Conservation (phyloP, 1,284 basidiomycete species). For the Cutaneotrichosporon sp. region DNA sequence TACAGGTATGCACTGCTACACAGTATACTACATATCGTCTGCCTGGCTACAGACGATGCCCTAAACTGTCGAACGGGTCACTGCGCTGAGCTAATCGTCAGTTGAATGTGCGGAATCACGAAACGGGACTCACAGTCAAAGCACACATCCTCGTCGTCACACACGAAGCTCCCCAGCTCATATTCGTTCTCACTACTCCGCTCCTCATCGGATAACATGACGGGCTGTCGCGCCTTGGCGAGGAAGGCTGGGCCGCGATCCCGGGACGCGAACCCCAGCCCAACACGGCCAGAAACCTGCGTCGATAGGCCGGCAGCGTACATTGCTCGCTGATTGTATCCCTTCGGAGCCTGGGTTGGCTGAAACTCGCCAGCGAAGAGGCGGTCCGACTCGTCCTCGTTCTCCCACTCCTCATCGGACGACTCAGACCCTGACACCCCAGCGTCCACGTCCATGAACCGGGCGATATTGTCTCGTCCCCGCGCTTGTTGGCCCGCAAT, state of each 20-base stretch:
- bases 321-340: slow-evolving; percentile 47
- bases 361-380: slow-evolving; percentile 48
- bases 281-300: slow-evolving; percentile 29
- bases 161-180: slow-evolving; percentile 43
- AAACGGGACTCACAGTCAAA: slow-evolving; percentile 22
- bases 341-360: slow-evolving; percentile 50
- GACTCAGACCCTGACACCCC: slow-evolving; percentile 35
- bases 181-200: slow-evolving; percentile 39
- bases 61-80: no score
- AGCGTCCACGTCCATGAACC: slow-evolving; percentile 31
- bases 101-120: no score
- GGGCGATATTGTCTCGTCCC: neutral
- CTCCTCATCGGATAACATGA: slow-evolving; percentile 41
- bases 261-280: slow-evolving; percentile 28
- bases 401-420: slow-evolving; percentile 38
- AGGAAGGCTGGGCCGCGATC: slow-evolving; percentile 26
- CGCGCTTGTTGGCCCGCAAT: neutral
- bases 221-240: slow-evolving; percentile 39
- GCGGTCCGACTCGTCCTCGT: slow-evolving; percentile 46
- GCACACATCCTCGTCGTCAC: slow-evolving; percentile 33
- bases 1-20: no score
- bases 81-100: no score
- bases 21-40: no score
- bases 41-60: no score
- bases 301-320: slow-evolving; percentile 44